A percentile compares a stretch with the other conserved stretches of the same genome.
Evolutionary conservation across 2,329 filamentous ascomycete genomes (phyloP).

Genomic region (Ramularia collo-cygni): DNA sequence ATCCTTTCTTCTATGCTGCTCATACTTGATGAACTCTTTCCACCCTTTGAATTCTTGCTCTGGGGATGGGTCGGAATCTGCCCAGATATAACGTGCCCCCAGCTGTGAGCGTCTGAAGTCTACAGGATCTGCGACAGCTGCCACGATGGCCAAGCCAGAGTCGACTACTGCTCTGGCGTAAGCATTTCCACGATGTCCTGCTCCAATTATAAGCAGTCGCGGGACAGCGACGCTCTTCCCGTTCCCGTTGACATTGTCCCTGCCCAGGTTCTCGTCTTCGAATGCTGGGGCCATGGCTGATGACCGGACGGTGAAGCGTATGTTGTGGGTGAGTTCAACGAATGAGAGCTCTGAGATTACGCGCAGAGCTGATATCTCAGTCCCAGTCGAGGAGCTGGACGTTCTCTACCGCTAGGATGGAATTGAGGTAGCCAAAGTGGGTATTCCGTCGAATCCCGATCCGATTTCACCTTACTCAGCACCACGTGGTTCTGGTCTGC

Average conservation of each 20-base stretch:
- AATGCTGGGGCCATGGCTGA: conserved; percentile 16
- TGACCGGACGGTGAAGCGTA: neutral
- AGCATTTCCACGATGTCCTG: conserved; percentile 68
- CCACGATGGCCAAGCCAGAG: conserved; percentile 61
- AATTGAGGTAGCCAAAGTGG: no score
- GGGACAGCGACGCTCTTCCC: conserved; percentile 16
- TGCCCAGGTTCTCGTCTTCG: conserved; percentile 6
- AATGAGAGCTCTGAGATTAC: no score
- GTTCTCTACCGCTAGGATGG: no score
- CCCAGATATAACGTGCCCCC: conserved; percentile 68
- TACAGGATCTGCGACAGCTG: conserved; percentile 75
- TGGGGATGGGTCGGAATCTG: conserved; percentile 40
- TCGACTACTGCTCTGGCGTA: conserved; percentile 65
- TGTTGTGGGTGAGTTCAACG: no score
- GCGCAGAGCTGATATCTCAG: no score
- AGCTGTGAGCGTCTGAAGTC: conserved; percentile 62
- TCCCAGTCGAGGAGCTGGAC: no score
- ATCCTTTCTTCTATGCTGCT: conserved; percentile 53
- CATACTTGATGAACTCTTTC: conserved; percentile 69
- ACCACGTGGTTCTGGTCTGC: no score
- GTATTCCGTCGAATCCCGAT: no score
- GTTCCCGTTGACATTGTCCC: neutral
- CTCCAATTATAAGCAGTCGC: conserved; percentile 72
- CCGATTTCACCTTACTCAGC: no score
- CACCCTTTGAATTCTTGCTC: conserved; percentile 68